A percentile compares a stretch with the other conserved stretches of the same genome.
phyloP scores from a whole-genome alignment of 306 rosid species.

The Dryas octopetala region DNA sequence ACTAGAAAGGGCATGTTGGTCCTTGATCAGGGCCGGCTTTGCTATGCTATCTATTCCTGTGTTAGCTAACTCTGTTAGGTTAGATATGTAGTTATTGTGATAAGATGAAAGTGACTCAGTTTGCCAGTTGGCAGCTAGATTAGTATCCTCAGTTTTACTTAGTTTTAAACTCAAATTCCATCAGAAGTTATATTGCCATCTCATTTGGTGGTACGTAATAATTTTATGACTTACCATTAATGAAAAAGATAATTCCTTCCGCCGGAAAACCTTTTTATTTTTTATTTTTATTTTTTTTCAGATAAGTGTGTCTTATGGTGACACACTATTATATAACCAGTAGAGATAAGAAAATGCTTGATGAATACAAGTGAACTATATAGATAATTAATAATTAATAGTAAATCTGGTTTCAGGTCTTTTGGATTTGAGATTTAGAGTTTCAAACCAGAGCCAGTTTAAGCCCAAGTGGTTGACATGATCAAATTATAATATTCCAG shows the following conservation, averaged over 20 bases:
- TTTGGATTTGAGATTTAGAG: slow-evolving; percentile 29
- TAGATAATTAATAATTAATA: slow-evolving; percentile 1
- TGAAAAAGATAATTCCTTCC: neutral
- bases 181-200: neutral
- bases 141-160: no score
- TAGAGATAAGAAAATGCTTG: slow-evolving; percentile 1
- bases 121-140: no score
- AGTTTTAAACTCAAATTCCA: neutral
- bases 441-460: slow-evolving; percentile 27
- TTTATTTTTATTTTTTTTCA: neutral
- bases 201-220: neutral
- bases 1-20: neutral
- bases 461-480: slow-evolving; percentile 19
- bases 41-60: no score
- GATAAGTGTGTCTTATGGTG: neutral
- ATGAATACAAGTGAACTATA: neutral
- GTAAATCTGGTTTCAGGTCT: slow-evolving; percentile 35
- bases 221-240: neutral
- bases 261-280: no score
- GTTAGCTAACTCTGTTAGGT: no score
- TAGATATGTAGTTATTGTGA: neutral
- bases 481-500: slow-evolving; percentile 17
- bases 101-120: neutral
- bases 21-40: no score
- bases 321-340: neutral